Conservation (phyloP, 2,329 filamentous ascomycete species). For the Hypomyces perniciosus region DNA sequence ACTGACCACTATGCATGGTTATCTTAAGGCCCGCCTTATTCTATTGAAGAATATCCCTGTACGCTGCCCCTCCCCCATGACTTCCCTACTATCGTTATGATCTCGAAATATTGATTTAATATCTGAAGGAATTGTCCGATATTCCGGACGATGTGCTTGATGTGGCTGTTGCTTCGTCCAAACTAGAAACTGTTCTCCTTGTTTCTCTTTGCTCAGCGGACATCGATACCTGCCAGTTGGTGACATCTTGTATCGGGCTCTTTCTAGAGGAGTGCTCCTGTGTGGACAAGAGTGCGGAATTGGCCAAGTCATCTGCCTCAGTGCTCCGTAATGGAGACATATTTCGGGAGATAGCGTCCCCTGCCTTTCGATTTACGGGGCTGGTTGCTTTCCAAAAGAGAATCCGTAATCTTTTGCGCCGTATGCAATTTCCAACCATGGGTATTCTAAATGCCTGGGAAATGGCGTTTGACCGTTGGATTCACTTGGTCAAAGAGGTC, state of each 20-base stretch:
- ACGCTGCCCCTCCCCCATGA: slow-evolving; percentile 16
- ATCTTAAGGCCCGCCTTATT: slow-evolving; percentile 49
- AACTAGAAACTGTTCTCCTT: slow-evolving; percentile 57
- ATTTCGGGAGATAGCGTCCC: slow-evolving; percentile 57
- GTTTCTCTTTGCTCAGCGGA: slow-evolving; percentile 60
- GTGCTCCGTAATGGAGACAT: slow-evolving; percentile 55
- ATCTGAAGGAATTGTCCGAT: slow-evolving; percentile 46
- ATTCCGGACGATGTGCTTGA: slow-evolving; percentile 50
- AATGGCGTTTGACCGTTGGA: slow-evolving; percentile 58
- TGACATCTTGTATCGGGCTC: slow-evolving; percentile 55
- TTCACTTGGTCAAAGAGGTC: slow-evolving; percentile 57
- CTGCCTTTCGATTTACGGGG: slow-evolving; percentile 60
- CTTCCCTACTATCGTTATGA: not conserved
- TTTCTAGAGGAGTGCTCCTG: slow-evolving; percentile 57
- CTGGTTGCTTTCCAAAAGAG: slow-evolving; percentile 65
- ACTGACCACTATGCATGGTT: slow-evolving; percentile 46
- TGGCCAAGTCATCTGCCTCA: slow-evolving; percentile 44
- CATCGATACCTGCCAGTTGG: slow-evolving; percentile 58
- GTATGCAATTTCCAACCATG: slow-evolving; percentile 56
- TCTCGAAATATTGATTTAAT: slow-evolving; percentile 11
- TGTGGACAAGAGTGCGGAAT: slow-evolving; percentile 45
- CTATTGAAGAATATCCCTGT: slow-evolving; percentile 47
- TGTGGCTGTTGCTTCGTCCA: slow-evolving; percentile 45
- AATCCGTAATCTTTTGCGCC: slow-evolving; percentile 51
- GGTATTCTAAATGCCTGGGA: slow-evolving; percentile 66